Evolutionary conservation across 2,329 filamentous ascomycete genomes (phyloP).

Genomic region (Coniella lustricola): DNA sequence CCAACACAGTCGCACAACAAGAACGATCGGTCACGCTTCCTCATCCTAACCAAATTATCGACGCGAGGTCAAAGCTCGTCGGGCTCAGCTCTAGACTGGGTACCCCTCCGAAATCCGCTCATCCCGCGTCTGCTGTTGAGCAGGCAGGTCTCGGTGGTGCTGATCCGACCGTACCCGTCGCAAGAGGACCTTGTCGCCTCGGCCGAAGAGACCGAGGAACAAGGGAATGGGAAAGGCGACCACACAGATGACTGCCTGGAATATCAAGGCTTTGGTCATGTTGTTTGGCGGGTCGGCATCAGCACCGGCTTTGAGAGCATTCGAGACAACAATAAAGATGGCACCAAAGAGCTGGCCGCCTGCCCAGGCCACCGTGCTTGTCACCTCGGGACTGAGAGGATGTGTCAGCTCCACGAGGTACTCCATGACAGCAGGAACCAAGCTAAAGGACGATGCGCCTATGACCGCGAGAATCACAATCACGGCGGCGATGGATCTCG

Average conservation of each 20-base stretch:
- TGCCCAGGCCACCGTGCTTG: slow-evolving; percentile 76
- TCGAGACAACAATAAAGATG: slow-evolving; percentile 75
- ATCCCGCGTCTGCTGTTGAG: background rate
- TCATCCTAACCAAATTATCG: no score
- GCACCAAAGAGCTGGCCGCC: slow-evolving; percentile 81
- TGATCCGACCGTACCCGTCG: slow-evolving; percentile 41
- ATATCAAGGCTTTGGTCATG: slow-evolving; percentile 70
- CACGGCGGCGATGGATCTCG: slow-evolving; percentile 54
- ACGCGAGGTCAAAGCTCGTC: no score
- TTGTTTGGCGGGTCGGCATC: slow-evolving; percentile 55
- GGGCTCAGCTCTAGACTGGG: background rate
- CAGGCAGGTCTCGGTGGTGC: background rate
- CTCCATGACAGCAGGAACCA: slow-evolving; percentile 81
- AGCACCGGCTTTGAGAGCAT: slow-evolving; percentile 57
- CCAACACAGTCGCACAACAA: no score
- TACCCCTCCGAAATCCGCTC: background rate
- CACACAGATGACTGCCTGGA: slow-evolving; percentile 66
- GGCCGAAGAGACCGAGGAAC: slow-evolving; percentile 63
- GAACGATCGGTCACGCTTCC: no score
- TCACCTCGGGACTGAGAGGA: slow-evolving; percentile 79
- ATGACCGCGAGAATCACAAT: slow-evolving; percentile 70
- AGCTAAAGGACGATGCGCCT: slow-evolving; percentile 70
- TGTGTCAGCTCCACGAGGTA: slow-evolving; percentile 82
- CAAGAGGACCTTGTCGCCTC: slow-evolving; percentile 42
- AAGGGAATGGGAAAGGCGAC: slow-evolving; percentile 61